phyloP scores from a whole-genome alignment of 2,329 filamentous ascomycete genomes.

The Nannizziopsis barbatae region DNA sequence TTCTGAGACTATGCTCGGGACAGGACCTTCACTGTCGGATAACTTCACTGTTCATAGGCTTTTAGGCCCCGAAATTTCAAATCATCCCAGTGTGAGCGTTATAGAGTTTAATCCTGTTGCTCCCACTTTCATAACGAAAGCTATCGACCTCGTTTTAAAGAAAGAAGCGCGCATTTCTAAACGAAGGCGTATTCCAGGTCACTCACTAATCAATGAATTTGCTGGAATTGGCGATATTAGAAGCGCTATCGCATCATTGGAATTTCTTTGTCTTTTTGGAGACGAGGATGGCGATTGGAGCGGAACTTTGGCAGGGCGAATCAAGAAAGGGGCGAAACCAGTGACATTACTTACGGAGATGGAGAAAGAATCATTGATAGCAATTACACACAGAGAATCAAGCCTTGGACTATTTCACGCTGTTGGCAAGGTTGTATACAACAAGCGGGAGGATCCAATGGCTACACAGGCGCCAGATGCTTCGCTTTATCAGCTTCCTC shows the following conservation, averaged over 20 bases:
- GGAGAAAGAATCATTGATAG: slow-evolving; percentile 66
- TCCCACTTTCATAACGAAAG: slow-evolving; percentile 72
- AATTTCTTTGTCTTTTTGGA: slow-evolving; percentile 80
- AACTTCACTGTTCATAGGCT: slow-evolving; percentile 88
- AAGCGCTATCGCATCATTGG: slow-evolving; percentile 80
- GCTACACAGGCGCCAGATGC: slow-evolving; percentile 25
- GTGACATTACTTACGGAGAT: slow-evolving; percentile 51
- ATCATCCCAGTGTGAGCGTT: slow-evolving; percentile 63
- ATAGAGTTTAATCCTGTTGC: slow-evolving; percentile 94
- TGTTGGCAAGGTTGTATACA: slow-evolving; percentile 91
- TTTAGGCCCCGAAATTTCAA: slow-evolving; percentile 72
- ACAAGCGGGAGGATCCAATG: slow-evolving; percentile 61
- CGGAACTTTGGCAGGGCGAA: slow-evolving; percentile 57
- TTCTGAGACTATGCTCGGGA: slow-evolving; percentile 79
- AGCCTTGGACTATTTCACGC: slow-evolving; percentile 93
- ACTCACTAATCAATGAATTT: slow-evolving; percentile 63
- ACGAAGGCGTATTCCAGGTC: slow-evolving; percentile 62
- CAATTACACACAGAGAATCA: slow-evolving; percentile 76
- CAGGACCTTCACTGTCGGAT: slow-evolving; percentile 71
- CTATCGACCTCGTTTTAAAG: slow-evolving; percentile 65
- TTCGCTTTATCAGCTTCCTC: slow-evolving; percentile 41
- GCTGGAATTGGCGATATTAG: slow-evolving; percentile 85
- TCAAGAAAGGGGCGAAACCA: slow-evolving; percentile 48
- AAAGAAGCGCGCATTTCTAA: slow-evolving; percentile 77
- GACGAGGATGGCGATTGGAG: slow-evolving; percentile 66